Conservation (phyloP, 116 monocot species). For the Papilionanthe hybrid region DNA sequence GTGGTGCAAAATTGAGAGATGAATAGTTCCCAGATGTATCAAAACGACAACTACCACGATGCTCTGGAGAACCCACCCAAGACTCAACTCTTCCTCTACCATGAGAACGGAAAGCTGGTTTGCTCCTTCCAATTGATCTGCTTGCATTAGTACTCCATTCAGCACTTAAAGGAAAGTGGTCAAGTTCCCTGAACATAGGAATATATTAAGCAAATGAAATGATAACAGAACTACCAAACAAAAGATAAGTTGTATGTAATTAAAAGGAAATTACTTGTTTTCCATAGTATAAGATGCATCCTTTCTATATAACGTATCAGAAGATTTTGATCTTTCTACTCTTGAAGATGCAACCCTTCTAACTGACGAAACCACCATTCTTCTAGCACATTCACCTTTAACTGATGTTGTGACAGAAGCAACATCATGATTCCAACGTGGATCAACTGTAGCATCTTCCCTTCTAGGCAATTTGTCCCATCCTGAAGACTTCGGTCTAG, state of each 20-base stretch:
- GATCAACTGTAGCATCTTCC: not conserved
- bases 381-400: slow-evolving; percentile 13
- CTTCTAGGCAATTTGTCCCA: slow-evolving; percentile 66
- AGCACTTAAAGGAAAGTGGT: slow-evolving; percentile 18
- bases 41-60: slow-evolving; percentile 24
- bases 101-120: slow-evolving; percentile 22
- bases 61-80: slow-evolving; percentile 33
- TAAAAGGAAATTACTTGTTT: slow-evolving; percentile 44
- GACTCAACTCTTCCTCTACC: slow-evolving; percentile 35
- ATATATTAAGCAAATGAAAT: slow-evolving; percentile 5
- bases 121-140: slow-evolving; percentile 29
- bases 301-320: slow-evolving; percentile 31
- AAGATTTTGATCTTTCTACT: slow-evolving; percentile 29
- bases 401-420: slow-evolving; percentile 8
- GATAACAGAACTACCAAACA: not conserved
- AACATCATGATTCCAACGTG: not conserved
- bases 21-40: slow-evolving; percentile 38
- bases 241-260: not conserved
- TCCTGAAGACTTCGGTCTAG: slow-evolving; percentile 49
- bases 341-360: slow-evolving; percentile 31
- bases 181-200: slow-evolving; percentile 27
- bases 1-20: slow-evolving; percentile 24
- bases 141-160: slow-evolving; percentile 24
- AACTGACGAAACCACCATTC: slow-evolving; percentile 10
- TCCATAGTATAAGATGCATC: slow-evolving; percentile 26